Conservation (phyloP, 805 yeast genomes). For the Starmera dryadoides region DNA sequence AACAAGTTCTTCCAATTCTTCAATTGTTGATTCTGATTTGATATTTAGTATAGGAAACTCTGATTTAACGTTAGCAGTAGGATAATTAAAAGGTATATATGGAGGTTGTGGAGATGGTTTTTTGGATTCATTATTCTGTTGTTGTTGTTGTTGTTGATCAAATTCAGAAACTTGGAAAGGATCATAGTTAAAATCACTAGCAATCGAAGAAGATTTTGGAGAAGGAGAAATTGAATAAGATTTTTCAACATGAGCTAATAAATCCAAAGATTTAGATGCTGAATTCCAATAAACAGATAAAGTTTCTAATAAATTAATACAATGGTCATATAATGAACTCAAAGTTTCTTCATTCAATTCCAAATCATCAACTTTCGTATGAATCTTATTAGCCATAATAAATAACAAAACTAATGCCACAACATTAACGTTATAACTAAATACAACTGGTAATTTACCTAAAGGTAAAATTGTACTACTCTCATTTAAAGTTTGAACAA, state of each 20-base stretch:
- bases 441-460: neutral
- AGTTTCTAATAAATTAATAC: neutral
- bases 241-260: neutral
- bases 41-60: no score
- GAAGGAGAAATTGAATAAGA: neutral
- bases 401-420: neutral
- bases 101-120: no score
- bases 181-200: no score
- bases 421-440: neutral
- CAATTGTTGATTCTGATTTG: no score
- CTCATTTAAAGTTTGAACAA: neutral
- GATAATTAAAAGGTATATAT: no score
- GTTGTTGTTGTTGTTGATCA: no score
- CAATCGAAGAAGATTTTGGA: no score
- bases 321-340: neutral
- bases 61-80: no score
- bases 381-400: neutral
- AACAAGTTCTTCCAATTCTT: no score
- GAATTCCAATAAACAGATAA: neutral
- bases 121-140: no score
- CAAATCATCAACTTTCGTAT: neutral
- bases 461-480: neutral
- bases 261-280: neutral
- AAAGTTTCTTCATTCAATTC: neutral
- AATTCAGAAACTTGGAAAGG: no score